Base-by-base conservation (phyloP, 2,329 filamentous ascomycete genomes). In the Sclerotinia sclerotiorum region DNA sequence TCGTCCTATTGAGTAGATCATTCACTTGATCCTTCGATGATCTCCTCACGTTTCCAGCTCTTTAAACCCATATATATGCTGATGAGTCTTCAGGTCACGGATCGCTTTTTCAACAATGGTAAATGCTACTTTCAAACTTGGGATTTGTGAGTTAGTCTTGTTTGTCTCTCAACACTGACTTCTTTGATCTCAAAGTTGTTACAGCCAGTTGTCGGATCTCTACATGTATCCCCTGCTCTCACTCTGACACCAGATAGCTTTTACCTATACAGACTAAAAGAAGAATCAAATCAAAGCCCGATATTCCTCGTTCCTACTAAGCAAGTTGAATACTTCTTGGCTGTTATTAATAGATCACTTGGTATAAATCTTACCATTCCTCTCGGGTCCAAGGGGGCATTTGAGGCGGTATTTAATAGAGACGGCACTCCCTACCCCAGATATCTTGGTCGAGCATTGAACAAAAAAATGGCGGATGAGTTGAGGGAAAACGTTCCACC, bases 291-390 rank as follows among this genome's bases (percentile, higher is more conserved):
- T 19, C 77, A 81, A 42, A 83, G 83, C 63, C 86, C 88, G 1
- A 80, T 90, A 35, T 78, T 94, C 32, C 83, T 97, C 48, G 85
- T 96, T 0, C 86, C 88, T 0, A 87, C 87, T 1, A 73, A 76
- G 1, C 90, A 97, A 76, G 85, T 94, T 48, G 79, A 87, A 69
- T 76, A 81, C 13, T 85, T 95, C 7, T 80, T 97, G 0, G 75
- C 83, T 3, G 81, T 85, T 5, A 86, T 94, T 77, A 93, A 93
- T 75, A 76, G 77, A 0, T 82, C 86, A 55, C 82, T 90, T 3
- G 76, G 78, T 0, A 84, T 82, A 7, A 74, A 78, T 0, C 81
- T 94, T 19, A 78, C 77, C 1, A 86, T 96, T 58, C 90, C 90
- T 0, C 68, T 74, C 1, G 78, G 79, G 6, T 81, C 82, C 17